phyloP scores from a whole-genome alignment of 805 yeast species.

The Pichia kluyveri region DNA sequence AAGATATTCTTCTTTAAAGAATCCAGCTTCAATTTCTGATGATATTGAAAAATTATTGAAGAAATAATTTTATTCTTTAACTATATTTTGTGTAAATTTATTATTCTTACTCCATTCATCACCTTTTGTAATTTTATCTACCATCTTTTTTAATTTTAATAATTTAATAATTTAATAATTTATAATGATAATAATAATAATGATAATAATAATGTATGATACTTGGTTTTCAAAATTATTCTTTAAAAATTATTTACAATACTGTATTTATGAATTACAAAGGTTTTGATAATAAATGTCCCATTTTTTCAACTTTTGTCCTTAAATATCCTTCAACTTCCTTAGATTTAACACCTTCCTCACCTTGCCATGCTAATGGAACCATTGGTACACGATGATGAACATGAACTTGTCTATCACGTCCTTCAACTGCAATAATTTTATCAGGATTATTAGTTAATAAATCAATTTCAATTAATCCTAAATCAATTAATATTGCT shows the following conservation, averaged over 20 bases:
- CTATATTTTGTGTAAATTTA: too few relatives aligned
- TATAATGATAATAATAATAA: too few relatives aligned
- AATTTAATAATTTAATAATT: too few relatives aligned
- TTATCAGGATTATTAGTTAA: slow-evolving; percentile 96
- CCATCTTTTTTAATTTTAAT: too few relatives aligned
- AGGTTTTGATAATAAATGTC: slow-evolving; percentile 64
- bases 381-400: slow-evolving; percentile 92
- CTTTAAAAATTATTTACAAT: too few relatives aligned
- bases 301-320: slow-evolving; percentile 96
- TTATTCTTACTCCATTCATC: too few relatives aligned
- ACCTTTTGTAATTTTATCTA: too few relatives aligned
- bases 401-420: slow-evolving; percentile 63
- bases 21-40: slow-evolving; percentile 52
- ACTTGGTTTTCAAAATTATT: too few relatives aligned
- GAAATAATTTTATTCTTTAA: not conserved
- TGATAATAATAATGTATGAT: too few relatives aligned
- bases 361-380: slow-evolving; percentile 80
- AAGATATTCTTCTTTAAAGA: slow-evolving; percentile 51
- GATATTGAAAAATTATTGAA: slow-evolving; percentile 52
- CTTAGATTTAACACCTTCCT: slow-evolving; percentile 48
- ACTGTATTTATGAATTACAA: not conserved
- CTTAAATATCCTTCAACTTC: slow-evolving; percentile 91
- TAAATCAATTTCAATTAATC: slow-evolving; percentile 59
- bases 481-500: slow-evolving; percentile 80
- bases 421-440: slow-evolving; percentile 89